Evolutionary conservation across 1,139 yeast species (phyloP).

Genomic region (Eremothecium coryli): DNA sequence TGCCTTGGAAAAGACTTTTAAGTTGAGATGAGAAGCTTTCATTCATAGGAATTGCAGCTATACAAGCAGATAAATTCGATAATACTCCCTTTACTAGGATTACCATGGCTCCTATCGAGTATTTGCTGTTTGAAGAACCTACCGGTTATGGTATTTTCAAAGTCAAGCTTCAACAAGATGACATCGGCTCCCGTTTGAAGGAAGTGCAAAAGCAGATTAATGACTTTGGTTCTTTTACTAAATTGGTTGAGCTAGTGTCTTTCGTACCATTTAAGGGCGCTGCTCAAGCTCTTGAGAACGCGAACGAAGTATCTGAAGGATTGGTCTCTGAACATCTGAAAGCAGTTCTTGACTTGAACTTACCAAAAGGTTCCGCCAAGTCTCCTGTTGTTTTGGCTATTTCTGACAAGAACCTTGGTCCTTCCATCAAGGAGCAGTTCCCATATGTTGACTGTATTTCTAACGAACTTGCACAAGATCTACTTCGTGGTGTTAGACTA

Average conservation of each 20-base stretch:
- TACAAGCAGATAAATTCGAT: too few relatives aligned
- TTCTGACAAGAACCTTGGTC: slow-evolving; percentile 93
- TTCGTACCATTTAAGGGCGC: slow-evolving; percentile 99
- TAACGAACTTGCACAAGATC: slow-evolving; percentile 87
- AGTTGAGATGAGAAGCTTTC: too few relatives aligned
- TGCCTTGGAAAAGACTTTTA: too few relatives aligned
- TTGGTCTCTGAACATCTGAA: slow-evolving; percentile 87
- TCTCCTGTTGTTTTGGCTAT: slow-evolving; percentile 71
- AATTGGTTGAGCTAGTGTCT: slow-evolving; percentile 84
- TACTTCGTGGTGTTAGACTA: slow-evolving; percentile 88
- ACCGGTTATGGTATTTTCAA: slow-evolving; percentile 97
- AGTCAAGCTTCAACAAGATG: slow-evolving; percentile 90
- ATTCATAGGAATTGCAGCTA: too few relatives aligned
- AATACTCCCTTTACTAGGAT: too few relatives aligned
- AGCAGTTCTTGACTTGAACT: slow-evolving; percentile 77
- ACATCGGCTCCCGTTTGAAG: slow-evolving; percentile 79
- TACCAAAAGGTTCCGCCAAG: slow-evolving; percentile 77
- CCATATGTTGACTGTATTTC: slow-evolving; percentile 86
- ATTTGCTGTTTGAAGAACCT: slow-evolving; percentile 94
- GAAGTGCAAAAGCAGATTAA: slow-evolving; percentile 91
- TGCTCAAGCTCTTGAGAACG: slow-evolving; percentile 96
- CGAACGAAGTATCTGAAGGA: slow-evolving; percentile 96
- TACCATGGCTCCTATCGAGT: slow-evolving; percentile 61
- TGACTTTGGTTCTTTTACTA: slow-evolving; percentile 83
- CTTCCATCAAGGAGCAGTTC: slow-evolving; percentile 84